These are phyloP conservation scores for Penicillium frequentans DNA, from an alignment of 2,329 filamentous ascomycete species.

Conservation along the genomic window DNA sequence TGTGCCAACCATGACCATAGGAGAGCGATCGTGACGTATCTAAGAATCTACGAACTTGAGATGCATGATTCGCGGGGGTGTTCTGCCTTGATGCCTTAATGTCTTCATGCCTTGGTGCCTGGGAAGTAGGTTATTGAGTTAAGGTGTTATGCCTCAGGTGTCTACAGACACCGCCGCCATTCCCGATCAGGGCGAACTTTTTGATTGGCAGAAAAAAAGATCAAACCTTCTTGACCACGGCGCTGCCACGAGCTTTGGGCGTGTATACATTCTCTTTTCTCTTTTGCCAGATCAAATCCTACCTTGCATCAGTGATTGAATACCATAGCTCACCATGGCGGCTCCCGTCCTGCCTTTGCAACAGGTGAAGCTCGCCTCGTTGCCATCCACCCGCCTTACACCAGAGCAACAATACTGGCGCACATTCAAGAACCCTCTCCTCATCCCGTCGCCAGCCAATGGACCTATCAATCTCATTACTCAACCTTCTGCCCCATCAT, in stretches of 20 bases:
- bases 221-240: conserved; percentile 18
- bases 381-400: conserved; percentile 73
- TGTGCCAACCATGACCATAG: conserved; percentile 1
- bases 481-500: conserved; percentile 56
- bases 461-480: conserved; percentile 90
- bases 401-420: conserved; percentile 97
- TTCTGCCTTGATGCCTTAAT: not conserved
- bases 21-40: not conserved
- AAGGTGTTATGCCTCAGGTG: conserved; percentile 18
- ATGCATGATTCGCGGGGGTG: not conserved
- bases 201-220: conserved; percentile 30
- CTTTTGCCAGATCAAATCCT: not conserved
- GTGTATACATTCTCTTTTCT: not conserved
- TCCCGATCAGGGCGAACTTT: conserved; percentile 24
- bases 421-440: conserved; percentile 86
- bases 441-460: conserved; percentile 86
- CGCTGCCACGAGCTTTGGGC: not conserved
- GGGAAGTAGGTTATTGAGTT: conserved; percentile 1
- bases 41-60: not conserved
- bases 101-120: not conserved
- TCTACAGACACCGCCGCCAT: conserved; percentile 18
- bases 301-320: not conserved
- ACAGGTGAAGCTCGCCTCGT: conserved; percentile 78
- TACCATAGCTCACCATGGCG: conserved; percentile 61
- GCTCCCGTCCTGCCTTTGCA: conserved; percentile 79